Evolutionary conservation across 1,284 basidiomycete species (phyloP).

Genomic region (Cryptococcus sp.): DNA sequence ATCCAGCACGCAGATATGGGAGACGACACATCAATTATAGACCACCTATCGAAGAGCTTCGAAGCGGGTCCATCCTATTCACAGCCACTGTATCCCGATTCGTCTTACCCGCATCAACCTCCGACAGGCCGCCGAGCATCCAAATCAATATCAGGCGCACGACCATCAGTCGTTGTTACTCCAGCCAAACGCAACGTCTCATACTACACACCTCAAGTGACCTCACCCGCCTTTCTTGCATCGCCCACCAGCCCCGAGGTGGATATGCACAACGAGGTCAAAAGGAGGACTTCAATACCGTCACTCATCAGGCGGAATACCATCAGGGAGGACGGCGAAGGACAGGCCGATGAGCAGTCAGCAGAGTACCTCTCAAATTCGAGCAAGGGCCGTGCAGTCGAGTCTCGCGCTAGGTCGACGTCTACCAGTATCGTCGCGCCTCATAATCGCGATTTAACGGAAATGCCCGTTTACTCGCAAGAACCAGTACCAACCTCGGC

Average conservation of each 20-base stretch:
- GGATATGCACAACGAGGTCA: slow-evolving; percentile 20
- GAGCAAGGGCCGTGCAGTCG: slow-evolving; percentile 21
- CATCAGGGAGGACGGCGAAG: slow-evolving; percentile 16
- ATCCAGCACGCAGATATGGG: neutral
- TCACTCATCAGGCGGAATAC: slow-evolving; percentile 21
- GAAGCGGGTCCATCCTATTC: slow-evolving; percentile 15
- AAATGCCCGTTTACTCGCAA: slow-evolving; percentile 14
- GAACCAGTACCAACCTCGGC: slow-evolving; percentile 7
- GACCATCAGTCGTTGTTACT: slow-evolving; percentile 9
- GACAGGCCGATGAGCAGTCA: slow-evolving; percentile 3
- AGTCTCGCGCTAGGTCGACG: slow-evolving; percentile 43
- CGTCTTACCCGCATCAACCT: neutral
- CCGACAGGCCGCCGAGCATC: slow-evolving; percentile 9
- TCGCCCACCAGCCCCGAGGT: slow-evolving; percentile 12
- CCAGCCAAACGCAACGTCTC: slow-evolving; percentile 10
- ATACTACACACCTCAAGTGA: slow-evolving; percentile 19
- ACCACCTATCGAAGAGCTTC: slow-evolving; percentile 12
- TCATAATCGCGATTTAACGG: slow-evolving; percentile 16
- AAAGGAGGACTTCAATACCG: slow-evolving; percentile 45
- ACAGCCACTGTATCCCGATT: neutral
- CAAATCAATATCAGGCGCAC: slow-evolving; percentile 18
- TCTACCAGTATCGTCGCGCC: slow-evolving; percentile 47
- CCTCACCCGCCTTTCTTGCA: slow-evolving; percentile 1
- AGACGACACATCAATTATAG: slow-evolving; percentile 5
- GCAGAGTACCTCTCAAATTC: neutral